Evolutionary conservation across 2,329 filamentous ascomycete species (phyloP).

Genomic region (Colletotrichum tanaceti): DNA sequence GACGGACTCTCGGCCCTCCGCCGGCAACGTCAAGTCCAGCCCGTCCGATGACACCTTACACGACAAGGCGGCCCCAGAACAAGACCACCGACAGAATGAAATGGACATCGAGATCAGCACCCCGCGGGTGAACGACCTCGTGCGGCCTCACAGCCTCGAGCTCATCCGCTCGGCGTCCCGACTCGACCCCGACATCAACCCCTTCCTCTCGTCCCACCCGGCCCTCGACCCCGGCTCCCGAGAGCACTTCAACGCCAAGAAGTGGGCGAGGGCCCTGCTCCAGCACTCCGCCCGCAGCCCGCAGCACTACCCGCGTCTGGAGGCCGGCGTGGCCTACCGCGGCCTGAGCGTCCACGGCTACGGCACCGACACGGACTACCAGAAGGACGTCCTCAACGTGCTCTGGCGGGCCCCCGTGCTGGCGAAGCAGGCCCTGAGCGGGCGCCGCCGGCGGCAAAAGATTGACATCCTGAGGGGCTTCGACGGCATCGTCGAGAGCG

Average conservation of each 20-base stretch:
- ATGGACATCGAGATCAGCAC: slow-evolving; percentile 15
- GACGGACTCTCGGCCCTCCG: too few relatives aligned
- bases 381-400: slow-evolving; percentile 50
- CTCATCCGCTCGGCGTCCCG: slow-evolving; percentile 36
- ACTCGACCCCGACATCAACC: slow-evolving; percentile 41
- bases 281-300: slow-evolving; percentile 53
- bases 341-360: slow-evolving; percentile 53
- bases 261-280: slow-evolving; percentile 60
- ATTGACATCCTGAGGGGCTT: slow-evolving; percentile 64
- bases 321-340: slow-evolving; percentile 53
- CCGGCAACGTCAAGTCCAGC: background rate
- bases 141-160: slow-evolving; percentile 40
- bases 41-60: slow-evolving; percentile 13
- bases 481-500: slow-evolving; percentile 62
- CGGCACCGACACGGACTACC: slow-evolving; percentile 51
- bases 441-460: slow-evolving; percentile 46
- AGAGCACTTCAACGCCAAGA: slow-evolving; percentile 57
- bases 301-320: slow-evolving; percentile 51
- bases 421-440: slow-evolving; percentile 42
- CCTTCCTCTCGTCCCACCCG: slow-evolving; percentile 45
- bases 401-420: slow-evolving; percentile 43
- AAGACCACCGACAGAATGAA: background rate
- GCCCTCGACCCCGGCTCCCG: slow-evolving; percentile 56
- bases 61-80: background rate
- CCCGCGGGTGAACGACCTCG: slow-evolving; percentile 16